Percentiles rank a stretch among this genome's conserved stretches.
Evolutionary conservation across 2,329 filamentous ascomycete genomes (phyloP).

Genomic region (Xylaria hypoxylon): DNA sequence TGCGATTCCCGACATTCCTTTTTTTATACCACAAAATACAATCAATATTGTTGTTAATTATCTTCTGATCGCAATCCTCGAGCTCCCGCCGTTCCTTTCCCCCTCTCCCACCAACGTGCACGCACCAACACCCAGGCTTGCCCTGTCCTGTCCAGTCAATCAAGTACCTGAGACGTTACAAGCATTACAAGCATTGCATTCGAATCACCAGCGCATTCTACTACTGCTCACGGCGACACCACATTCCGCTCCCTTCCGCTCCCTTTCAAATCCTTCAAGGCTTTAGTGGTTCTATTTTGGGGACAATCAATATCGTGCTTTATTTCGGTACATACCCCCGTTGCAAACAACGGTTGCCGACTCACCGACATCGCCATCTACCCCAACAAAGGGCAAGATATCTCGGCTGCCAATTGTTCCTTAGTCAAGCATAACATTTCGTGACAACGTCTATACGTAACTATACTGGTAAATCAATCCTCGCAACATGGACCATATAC

Average conservation of each 20-base stretch:
- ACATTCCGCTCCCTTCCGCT: constrained; percentile 40
- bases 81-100: neutral
- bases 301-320: constrained; percentile 12
- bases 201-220: constrained; percentile 4
- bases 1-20: constrained; percentile 18
- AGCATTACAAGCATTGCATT: constrained; percentile 20
- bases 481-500: neutral
- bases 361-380: neutral
- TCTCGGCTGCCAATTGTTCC: constrained; percentile 3
- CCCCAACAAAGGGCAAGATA: neutral
- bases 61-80: constrained; percentile 4
- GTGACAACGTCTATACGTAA: constrained; percentile 7
- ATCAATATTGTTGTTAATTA: constrained; percentile 23
- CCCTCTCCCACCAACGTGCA: neutral
- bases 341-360: neutral
- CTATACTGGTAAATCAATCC: neutral
- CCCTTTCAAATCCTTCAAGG: constrained; percentile 30
- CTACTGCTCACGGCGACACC: constrained; percentile 26
- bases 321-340: neutral
- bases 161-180: constrained; percentile 39
- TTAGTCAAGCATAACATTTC: constrained; percentile 10
- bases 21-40: constrained; percentile 3
- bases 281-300: constrained; percentile 16
- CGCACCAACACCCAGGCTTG: neutral
- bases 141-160: constrained; percentile 5